Percentiles rank a stretch among this genome's conserved stretches.
These are phyloP conservation scores for Posidonia australis DNA, from an alignment of 106 monocot species.

Conservation along the genomic window DNA sequence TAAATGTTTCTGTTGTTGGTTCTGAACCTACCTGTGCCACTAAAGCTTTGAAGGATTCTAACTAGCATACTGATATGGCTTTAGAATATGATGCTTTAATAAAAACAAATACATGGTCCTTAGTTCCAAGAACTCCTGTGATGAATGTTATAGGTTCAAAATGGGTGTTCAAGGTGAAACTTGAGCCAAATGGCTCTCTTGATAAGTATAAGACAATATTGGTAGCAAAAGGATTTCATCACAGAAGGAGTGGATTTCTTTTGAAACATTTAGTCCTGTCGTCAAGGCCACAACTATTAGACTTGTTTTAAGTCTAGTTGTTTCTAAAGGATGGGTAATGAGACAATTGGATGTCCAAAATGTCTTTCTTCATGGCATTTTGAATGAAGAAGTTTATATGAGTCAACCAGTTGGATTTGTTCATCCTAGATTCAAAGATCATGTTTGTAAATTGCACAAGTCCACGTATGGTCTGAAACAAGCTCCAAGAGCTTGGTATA, in stretches of 20 bases:
- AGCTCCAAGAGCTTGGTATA: neutral
- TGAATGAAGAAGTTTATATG: slow-evolving; percentile 2
- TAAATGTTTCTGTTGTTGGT: neutral
- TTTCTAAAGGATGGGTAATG: neutral
- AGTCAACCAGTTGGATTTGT: neutral
- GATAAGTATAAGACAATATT: too few species aligned
- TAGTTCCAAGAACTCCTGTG: neutral
- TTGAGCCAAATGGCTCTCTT: neutral
- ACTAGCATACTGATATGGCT: too few species aligned
- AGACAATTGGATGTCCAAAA: neutral
- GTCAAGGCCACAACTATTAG: neutral
- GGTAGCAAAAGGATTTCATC: too few species aligned
- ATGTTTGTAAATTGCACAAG: too few species aligned
- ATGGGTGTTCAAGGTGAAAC: neutral
- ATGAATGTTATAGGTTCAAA: neutral
- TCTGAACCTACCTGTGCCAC: neutral
- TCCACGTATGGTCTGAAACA: neutral
- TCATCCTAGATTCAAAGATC: neutral
- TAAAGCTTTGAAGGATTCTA: neutral
- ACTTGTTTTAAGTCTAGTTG: neutral
- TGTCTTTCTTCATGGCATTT: too few species aligned
- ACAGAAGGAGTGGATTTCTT: too few species aligned
- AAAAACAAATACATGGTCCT: neutral
- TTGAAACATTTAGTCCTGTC: slow-evolving; percentile 3
- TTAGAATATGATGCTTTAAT: too few species aligned